These are phyloP conservation scores for Dictyostelium firmibasis DNA, from an alignment of 78 protist genomes.

Conservation along the genomic window DNA sequence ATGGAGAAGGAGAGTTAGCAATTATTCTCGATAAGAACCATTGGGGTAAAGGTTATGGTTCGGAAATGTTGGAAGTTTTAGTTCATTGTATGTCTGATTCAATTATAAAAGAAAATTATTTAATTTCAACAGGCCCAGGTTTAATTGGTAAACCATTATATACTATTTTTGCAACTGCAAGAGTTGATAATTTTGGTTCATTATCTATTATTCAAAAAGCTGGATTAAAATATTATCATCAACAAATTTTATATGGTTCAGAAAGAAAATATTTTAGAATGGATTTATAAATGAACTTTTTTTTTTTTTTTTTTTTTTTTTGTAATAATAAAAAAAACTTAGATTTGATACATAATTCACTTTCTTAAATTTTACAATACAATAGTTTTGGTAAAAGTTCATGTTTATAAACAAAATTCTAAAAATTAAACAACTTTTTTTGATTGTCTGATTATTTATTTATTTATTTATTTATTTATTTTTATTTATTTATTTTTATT, in stretches of 20 bases:
- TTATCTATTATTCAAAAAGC: background rate
- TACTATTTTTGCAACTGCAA: background rate
- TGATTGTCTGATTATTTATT: no score
- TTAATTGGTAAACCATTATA: constrained; percentile 13
- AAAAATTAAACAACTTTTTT: no score
- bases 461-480: no score
- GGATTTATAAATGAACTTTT: background rate
- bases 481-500: no score
- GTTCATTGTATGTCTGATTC: background rate
- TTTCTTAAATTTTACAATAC: no score
- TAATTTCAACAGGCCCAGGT: background rate
- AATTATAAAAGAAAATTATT: background rate
- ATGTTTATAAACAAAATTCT: no score
- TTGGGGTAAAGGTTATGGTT: background rate
- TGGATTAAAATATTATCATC: background rate
- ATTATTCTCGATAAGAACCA: background rate
- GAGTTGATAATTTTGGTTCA: constrained; percentile 8
- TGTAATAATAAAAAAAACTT: no score
- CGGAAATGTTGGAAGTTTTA: background rate
- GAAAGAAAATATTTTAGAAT: background rate
- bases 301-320: background rate
- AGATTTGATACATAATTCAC: no score
- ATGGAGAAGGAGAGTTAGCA: background rate
- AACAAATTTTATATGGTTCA: background rate
- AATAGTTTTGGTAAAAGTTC: no score